A percentile compares a stretch with the other conserved stretches of the same genome.
Evolutionary conservation across 805 yeast species (phyloP).

Genomic region (Aciculoconidium aculeatum): DNA sequence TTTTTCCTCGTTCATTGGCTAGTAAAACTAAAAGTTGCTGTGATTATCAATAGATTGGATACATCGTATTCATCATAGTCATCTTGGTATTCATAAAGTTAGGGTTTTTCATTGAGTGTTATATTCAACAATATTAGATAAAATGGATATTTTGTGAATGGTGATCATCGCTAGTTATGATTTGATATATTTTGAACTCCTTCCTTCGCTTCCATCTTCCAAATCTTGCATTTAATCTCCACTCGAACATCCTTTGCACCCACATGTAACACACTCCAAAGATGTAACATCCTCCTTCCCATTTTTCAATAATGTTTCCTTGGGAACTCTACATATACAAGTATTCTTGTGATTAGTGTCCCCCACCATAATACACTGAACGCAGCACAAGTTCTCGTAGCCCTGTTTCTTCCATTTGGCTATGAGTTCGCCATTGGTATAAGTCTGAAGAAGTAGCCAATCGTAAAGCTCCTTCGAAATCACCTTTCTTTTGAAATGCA

Average conservation of each 20-base stretch:
- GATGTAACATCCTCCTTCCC: conserved; percentile 15
- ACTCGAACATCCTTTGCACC: conserved; percentile 81
- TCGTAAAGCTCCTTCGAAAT: conserved; percentile 65
- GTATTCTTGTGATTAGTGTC: conserved; percentile 58
- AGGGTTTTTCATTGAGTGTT: too few species aligned
- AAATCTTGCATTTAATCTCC: conserved; percentile 54
- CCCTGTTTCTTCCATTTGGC: conserved; percentile 84
- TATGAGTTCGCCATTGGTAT: conserved; percentile 63
- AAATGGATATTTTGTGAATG: conserved; percentile 2
- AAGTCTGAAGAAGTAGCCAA: conserved; percentile 63
- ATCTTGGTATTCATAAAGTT: too few species aligned
- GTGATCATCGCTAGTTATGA: background rate
- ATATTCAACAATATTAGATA: conserved; percentile 1
- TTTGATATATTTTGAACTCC: too few species aligned
- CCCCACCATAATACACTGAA: conserved; percentile 61
- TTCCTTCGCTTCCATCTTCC: too few species aligned
- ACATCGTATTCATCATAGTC: too few species aligned
- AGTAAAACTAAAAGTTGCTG: too few species aligned
- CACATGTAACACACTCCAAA: conserved; percentile 70
- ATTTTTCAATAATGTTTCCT: conserved; percentile 38
- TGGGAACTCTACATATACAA: conserved; percentile 85
- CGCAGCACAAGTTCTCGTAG: conserved; percentile 80
- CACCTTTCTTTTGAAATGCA: conserved; percentile 64
- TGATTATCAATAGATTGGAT: too few species aligned
- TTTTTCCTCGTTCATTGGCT: too few species aligned